Evolutionary conservation across 345 rosid species (phyloP), one percentile per base, ranked within the genome.

Genomic region (Trapa bicornis): DNA sequence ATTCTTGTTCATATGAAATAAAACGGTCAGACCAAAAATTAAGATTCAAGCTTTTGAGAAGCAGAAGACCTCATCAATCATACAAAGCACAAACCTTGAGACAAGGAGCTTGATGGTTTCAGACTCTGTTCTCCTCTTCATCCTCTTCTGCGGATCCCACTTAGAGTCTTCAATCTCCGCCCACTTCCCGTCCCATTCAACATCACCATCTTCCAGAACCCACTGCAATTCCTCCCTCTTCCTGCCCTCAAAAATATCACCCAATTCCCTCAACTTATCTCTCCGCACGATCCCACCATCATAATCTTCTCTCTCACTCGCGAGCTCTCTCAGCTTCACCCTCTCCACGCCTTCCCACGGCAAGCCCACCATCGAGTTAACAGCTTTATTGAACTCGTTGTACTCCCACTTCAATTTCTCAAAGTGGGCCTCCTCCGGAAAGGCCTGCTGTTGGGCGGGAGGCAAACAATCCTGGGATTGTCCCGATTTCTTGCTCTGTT

Each of bases 281-380:
- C 43, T 82, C 73, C 78, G 84, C 79, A 78, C 43, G 65, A 72
- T 69, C 61, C 75, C 79, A 14, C 83, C 87, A 68, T 64, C 63
- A 12, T 74, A 78, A 68, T 82, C 94, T 58, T 75, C 76, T 63
- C 78, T 74, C 17, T 74, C 80, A 35, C 79, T 61, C 0, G 86
- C 88, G 32, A 84, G 78, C 79, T 88, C 94, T 67, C 75, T 78
- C 73, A 90, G 48, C 65, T 74, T 76, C 69, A 80, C 80, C 67
- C 65, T 83, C 80, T 87, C 94, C 29, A 88, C 78, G 69, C 89
- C 81, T 76, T 93, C 97, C 98, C 98, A 93, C 6, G 97, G 98
- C 77, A 78, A 83, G 64, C 97, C 97, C 45, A 82, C 83, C 72
- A 84, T 66, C 52, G 71, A 68, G 17, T 80, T 76, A 35, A 77